Percentiles rank a stretch among this genome's conserved stretches.
Evolutionary conservation across 192 early-diverging fungal genomes (phyloP).

Genomic region (Physocladia obscura): DNA sequence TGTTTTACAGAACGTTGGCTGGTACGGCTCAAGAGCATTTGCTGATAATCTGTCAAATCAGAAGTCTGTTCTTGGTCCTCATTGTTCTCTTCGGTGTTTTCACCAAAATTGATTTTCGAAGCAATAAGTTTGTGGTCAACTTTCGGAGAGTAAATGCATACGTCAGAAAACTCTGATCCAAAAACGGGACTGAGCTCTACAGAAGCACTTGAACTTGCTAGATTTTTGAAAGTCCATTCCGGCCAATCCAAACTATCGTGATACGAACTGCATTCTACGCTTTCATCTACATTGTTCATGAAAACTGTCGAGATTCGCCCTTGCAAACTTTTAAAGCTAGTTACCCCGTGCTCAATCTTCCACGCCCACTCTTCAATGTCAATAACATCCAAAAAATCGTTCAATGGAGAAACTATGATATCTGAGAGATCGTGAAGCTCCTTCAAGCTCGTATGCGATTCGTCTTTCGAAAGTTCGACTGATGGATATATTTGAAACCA

Average conservation of each 20-base stretch:
- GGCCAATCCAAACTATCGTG: constrained; percentile 12
- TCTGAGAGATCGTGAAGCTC: neutral
- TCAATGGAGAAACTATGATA: neutral
- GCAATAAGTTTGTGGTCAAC: too few relatives aligned
- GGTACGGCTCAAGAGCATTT: too few relatives aligned
- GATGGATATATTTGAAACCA: neutral
- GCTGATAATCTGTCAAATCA: neutral
- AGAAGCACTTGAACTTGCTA: neutral
- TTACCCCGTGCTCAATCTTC: neutral
- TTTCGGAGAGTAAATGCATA: neutral
- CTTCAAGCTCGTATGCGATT: neutral
- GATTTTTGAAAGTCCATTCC: constrained; percentile 3
- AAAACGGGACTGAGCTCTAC: neutral
- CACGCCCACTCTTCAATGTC: neutral
- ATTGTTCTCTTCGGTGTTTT: neutral
- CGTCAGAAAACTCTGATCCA: neutral
- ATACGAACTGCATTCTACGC: neutral
- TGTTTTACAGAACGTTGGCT: too few relatives aligned
- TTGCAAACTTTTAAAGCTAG: neutral
- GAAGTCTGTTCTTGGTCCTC: neutral
- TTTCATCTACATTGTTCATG: constrained; percentile 8
- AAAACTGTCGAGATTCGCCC: neutral
- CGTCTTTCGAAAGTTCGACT: neutral
- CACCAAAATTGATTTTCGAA: too few relatives aligned
- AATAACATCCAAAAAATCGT: constrained; percentile 1